Evolutionary conservation across 139 green algal species (phyloP).

Genomic region (Auxenochlorella pyrenoidosa): DNA sequence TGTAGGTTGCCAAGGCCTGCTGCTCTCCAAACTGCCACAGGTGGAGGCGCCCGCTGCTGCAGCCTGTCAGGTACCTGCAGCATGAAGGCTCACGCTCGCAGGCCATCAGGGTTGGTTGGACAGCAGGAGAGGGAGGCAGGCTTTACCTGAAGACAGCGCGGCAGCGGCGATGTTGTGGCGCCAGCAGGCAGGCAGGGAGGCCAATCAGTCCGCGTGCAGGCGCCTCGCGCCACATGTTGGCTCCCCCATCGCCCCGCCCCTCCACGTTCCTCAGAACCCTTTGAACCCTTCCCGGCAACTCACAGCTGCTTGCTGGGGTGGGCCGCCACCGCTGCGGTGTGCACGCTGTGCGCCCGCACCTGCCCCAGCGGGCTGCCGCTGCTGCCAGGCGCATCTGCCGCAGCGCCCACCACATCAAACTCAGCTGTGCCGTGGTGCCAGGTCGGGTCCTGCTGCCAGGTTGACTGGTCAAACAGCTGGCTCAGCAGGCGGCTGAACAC

Average conservation of each 20-base stretch:
- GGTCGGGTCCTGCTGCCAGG: slow-evolving; percentile 21
- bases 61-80: slow-evolving; percentile 49
- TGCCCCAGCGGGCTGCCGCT: neutral
- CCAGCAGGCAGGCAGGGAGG: neutral
- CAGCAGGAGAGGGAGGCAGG: no score
- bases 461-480: slow-evolving; percentile 53
- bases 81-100: neutral
- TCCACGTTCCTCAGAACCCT: no score
- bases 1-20: slow-evolving; percentile 55
- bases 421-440: slow-evolving; percentile 20
- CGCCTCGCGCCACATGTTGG: no score
- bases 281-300: neutral
- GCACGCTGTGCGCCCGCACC: slow-evolving; percentile 11
- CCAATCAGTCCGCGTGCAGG: neutral
- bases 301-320: slow-evolving; percentile 42
- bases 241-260: no score
- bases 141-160: no score
- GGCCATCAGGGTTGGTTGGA: neutral
- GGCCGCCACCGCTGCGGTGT: slow-evolving; percentile 24
- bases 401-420: slow-evolving; percentile 12
- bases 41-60: slow-evolving; percentile 61
- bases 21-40: slow-evolving; percentile 69
- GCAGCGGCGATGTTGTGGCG: no score
- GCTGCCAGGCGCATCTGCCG: neutral
- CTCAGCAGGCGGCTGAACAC: slow-evolving; percentile 39